A percentile compares a stretch with the other conserved stretches of the same genome.
Conservation (phyloP, 75 land plant genomes). For the Cupressus sempervirens region DNA sequence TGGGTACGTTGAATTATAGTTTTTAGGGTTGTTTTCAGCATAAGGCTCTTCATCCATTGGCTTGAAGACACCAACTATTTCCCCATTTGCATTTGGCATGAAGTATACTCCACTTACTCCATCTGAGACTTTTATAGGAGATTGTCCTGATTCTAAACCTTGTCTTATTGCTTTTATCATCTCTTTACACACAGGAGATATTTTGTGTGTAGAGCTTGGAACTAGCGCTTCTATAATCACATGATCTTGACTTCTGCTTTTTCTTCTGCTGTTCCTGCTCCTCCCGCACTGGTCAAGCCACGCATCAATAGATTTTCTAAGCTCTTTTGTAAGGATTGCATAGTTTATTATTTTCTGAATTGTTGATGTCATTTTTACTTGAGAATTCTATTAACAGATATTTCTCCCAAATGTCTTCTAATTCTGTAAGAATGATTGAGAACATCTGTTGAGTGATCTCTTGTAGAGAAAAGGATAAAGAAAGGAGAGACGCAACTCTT, state of each 20-base stretch:
- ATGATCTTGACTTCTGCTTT: background rate
- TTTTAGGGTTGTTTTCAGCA: conserved; percentile 22
- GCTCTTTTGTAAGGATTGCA: background rate
- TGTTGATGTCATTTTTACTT: background rate
- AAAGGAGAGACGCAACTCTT: too few relatives aligned
- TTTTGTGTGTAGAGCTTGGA: background rate
- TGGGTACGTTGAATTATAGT: background rate
- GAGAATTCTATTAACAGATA: too few relatives aligned
- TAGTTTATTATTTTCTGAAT: background rate
- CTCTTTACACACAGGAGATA: background rate
- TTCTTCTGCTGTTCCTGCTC: background rate
- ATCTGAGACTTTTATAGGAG: conserved; percentile 1
- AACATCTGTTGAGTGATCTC: too few relatives aligned
- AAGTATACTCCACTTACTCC: conserved; percentile 22
- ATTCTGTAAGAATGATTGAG: too few relatives aligned
- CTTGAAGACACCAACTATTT: conserved; percentile 18
- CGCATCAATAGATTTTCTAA: background rate
- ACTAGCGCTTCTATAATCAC: background rate
- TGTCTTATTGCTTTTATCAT: background rate
- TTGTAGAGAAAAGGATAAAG: too few relatives aligned
- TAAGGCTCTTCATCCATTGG: conserved; percentile 28
- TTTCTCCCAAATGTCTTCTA: too few relatives aligned
- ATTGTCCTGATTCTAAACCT: conserved; percentile 11
- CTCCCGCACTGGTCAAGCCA: background rate
- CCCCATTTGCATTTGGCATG: conserved; percentile 13